Conservation (phyloP, 2,329 filamentous ascomycete genomes). For the Cryphonectria carpinicola region DNA sequence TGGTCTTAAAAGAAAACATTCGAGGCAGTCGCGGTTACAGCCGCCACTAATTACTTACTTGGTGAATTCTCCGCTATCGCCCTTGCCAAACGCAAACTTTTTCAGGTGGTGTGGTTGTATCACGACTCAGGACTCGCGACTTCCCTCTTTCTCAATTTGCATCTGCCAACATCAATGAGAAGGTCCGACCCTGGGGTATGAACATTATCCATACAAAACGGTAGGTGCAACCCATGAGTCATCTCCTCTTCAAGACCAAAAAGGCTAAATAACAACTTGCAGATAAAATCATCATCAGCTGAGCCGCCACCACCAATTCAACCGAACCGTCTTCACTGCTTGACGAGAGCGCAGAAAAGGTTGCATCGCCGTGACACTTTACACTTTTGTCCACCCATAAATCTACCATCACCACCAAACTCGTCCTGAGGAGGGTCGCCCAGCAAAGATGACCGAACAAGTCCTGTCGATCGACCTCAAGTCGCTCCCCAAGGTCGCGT, state of each 20-base stretch:
- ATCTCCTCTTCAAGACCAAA: not conserved
- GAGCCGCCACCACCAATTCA: too few relatives aligned
- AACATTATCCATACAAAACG: not conserved
- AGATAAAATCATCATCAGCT: not conserved
- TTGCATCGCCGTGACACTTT: not conserved
- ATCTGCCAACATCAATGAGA: not conserved
- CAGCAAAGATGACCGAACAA: slow-evolving; percentile 24
- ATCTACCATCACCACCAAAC: not conserved
- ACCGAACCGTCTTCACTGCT: not conserved
- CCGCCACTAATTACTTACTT: slow-evolving; percentile 8
- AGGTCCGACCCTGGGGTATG: not conserved
- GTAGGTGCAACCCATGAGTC: not conserved
- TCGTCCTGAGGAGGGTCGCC: not conserved
- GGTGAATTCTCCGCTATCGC: slow-evolving; percentile 22
- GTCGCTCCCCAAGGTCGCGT: slow-evolving; percentile 39
- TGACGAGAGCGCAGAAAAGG: not conserved
- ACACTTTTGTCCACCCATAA: not conserved
- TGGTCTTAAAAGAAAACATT: not conserved
- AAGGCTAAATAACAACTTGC: not conserved
- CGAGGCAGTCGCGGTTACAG: slow-evolving; percentile 16
- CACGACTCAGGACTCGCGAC: not conserved
- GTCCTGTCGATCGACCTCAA: slow-evolving; percentile 34
- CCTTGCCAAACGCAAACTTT: slow-evolving; percentile 15
- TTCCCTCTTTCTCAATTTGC: not conserved
- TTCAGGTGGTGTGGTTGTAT: slow-evolving; percentile 7